Evolutionary conservation across 2,329 filamentous ascomycete species (phyloP), one percentile per base, ranked within the genome.

Genomic region (Calonectria pseudoreteaudii): DNA sequence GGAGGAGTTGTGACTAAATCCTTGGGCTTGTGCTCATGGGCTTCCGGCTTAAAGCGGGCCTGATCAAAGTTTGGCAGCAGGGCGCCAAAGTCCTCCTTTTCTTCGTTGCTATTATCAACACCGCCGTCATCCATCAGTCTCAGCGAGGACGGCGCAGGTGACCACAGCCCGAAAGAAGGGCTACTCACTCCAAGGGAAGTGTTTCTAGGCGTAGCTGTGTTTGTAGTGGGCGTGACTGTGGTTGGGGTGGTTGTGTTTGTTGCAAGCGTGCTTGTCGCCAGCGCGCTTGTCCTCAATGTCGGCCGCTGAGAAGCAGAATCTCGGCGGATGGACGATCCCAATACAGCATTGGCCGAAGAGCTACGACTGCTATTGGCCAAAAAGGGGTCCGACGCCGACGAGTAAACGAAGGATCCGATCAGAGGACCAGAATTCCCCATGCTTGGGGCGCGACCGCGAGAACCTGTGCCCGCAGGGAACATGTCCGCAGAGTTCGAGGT

Each of bases 41-140:
- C 58, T 16, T 73, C 53, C 14, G 77, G 52, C 28, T 80, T 75
- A 68, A 84, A 84, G 8, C 74, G 83, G 75, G 83, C 84, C 69
- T 85, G 83, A 60, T 87, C 86, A 79, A 91, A 91, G 78, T 91
- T 87, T 2, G 90, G 85, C 7, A 90, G 83, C 78, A 90, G 86
- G 65, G 86, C 81, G 64, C 89, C 86, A 44, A 89, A 86, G n/a
- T 89, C 86, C 2, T 90, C 88, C 38, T 78, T 77, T 8, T 81
- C 78, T 8, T 75, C 72, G 23, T 73, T 74, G 20, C 64, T 72
- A 18, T 87, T 84, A 3, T 89, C 87, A 26, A 89, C 86, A 26
- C 88, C 87, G 10, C 86, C 84, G 18, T 88, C 86, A 34, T 85
- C 82, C 84, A 84, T 84, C 28, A 87, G 81, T 9, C 88, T 88